phyloP scores from a whole-genome alignment of 345 rosid species.

The Draba incana region DNA sequence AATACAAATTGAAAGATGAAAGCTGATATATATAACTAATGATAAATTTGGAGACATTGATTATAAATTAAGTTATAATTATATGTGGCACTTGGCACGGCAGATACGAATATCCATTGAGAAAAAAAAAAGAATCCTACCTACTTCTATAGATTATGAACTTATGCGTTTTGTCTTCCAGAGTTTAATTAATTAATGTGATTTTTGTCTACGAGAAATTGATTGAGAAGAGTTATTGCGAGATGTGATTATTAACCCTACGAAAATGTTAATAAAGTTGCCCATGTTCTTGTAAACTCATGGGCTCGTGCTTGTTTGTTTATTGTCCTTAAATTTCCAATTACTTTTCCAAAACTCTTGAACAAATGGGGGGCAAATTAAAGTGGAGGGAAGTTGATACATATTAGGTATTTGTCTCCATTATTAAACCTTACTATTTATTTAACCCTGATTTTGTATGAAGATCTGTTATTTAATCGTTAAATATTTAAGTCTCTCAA shows the following conservation, averaged over 20 bases:
- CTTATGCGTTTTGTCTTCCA: neutral
- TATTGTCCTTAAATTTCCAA: constrained; percentile 6
- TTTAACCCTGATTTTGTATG: neutral
- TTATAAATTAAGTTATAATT: neutral
- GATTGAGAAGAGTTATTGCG: constrained; percentile 33
- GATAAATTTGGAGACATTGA: neutral
- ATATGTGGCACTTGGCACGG: neutral
- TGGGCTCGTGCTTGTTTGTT: constrained; percentile 36
- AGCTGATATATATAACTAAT: neutral
- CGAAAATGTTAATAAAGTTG: constrained; percentile 17
- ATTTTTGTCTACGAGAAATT: neutral
- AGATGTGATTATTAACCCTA: constrained; percentile 36
- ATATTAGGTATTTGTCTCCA: constrained; percentile 36
- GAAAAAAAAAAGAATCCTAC: neutral
- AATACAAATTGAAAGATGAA: neutral
- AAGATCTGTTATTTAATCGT: constrained; percentile 2
- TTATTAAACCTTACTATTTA: neutral
- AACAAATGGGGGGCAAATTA: constrained; percentile 32
- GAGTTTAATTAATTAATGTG: neutral
- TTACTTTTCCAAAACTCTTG: constrained; percentile 32
- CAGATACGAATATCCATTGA: constrained; percentile 19
- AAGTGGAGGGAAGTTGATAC: constrained; percentile 36
- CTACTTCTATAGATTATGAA: neutral
- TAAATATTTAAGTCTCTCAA: neutral
- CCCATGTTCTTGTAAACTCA: constrained; percentile 34